Conservation (phyloP, 108 stramenopile genomes). For the Cylindrotheca fusiformis region DNA sequence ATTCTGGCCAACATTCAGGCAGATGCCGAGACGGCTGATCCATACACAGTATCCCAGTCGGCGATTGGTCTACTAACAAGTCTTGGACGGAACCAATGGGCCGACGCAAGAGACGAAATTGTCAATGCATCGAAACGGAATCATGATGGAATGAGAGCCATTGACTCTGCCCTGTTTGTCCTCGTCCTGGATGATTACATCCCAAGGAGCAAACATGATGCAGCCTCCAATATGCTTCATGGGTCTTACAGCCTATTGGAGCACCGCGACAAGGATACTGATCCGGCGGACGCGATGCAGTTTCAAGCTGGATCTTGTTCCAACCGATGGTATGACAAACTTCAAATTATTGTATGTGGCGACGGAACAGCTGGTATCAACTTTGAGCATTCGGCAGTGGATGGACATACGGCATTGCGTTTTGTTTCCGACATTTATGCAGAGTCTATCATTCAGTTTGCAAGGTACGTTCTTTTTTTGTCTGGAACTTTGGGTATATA, state of each 20-base stretch:
- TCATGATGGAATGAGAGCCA: slow-evolving; percentile 49
- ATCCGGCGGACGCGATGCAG: slow-evolving; percentile 3
- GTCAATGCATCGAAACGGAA: slow-evolving; percentile 43
- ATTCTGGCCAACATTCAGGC: slow-evolving; percentile 67
- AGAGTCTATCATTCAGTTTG: slow-evolving; percentile 81
- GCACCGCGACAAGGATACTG: not conserved
- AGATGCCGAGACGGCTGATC: slow-evolving; percentile 39
- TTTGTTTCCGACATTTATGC: slow-evolving; percentile 86
- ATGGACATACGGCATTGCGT: slow-evolving; percentile 85
- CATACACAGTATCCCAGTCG: slow-evolving; percentile 10
- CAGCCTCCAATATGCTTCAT: slow-evolving; percentile 84
- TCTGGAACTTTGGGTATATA: too few species aligned
- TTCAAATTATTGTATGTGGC: slow-evolving; percentile 65
- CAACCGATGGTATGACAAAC: slow-evolving; percentile 91
- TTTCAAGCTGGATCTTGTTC: slow-evolving; percentile 70
- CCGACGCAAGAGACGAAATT: slow-evolving; percentile 53
- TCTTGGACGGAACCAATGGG: slow-evolving; percentile 73
- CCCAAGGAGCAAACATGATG: slow-evolving; percentile 68
- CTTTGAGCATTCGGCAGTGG: slow-evolving; percentile 88
- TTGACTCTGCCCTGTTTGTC: slow-evolving; percentile 85
- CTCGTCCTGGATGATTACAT: slow-evolving; percentile 75
- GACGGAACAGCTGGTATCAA: slow-evolving; percentile 68
- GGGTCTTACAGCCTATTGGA: slow-evolving; percentile 64
- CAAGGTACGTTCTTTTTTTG: slow-evolving; percentile 8
- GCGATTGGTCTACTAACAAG: slow-evolving; percentile 83